These are phyloP conservation scores for Mycena maculata DNA, from an alignment of 768 basidiomycete species.

Conservation along the genomic window DNA sequence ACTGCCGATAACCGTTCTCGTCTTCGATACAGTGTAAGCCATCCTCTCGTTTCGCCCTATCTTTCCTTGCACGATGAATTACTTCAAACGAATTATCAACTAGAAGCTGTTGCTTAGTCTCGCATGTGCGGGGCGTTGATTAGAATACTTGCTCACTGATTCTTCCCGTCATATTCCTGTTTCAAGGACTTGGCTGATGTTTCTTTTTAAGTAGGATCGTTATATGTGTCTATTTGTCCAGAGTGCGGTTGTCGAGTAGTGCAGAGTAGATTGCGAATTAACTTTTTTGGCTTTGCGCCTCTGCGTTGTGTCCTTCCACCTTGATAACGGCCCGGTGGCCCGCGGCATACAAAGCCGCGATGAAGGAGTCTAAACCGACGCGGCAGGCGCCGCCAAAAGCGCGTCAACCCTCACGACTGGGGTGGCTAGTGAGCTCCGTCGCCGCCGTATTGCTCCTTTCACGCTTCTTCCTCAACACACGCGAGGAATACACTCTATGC, in stretches of 20 bases:
- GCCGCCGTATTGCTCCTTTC: slow-evolving; percentile 14
- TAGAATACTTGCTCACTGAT: slow-evolving; percentile 53
- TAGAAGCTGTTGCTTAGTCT: slow-evolving; percentile 92
- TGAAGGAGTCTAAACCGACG: background rate
- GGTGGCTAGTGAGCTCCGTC: slow-evolving; percentile 16
- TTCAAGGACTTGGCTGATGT: slow-evolving; percentile 7
- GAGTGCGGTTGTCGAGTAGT: too few relatives aligned
- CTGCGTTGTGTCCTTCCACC: too few relatives aligned
- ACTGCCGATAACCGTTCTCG: too few relatives aligned
- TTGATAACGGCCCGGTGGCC: slow-evolving; percentile 2
- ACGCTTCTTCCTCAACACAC: slow-evolving; percentile 17
- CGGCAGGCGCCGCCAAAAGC: background rate
- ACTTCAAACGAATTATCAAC: slow-evolving; percentile 71
- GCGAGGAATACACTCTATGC: slow-evolving; percentile 66
- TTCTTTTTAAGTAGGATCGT: too few relatives aligned
- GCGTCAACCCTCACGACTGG: slow-evolving; percentile 20
- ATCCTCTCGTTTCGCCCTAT: background rate
- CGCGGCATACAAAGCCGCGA: background rate
- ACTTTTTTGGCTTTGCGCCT: too few relatives aligned
- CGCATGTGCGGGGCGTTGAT: slow-evolving; percentile 63
- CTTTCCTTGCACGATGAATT: slow-evolving; percentile 52
- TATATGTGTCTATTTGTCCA: too few relatives aligned
- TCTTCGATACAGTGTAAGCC: background rate
- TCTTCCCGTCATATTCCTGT: background rate
- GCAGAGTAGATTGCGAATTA: too few relatives aligned